Base-by-base conservation (phyloP, 257 asterid species). In the Solanum chiquidenum region DNA sequence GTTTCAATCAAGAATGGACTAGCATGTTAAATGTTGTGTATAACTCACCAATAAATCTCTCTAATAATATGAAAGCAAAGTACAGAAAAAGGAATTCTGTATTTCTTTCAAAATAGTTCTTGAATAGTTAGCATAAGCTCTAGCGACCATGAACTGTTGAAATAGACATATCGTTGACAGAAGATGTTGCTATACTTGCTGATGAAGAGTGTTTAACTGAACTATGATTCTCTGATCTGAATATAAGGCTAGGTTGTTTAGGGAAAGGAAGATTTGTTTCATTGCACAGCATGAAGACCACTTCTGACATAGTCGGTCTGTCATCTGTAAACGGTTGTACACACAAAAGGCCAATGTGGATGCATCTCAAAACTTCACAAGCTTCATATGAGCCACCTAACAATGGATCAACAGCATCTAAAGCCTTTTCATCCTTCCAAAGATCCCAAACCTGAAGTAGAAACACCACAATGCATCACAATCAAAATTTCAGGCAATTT, bases 291-390 rank as follows among this genome's bases (percentile, higher is more conserved):
- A 77, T 86, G 37, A 87, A 71, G 34, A 91, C 35, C 29, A 88
- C 89, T 29, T 84, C 83, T 21, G 91, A 88, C 90, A 88, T 89
- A 14, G 87, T 85, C 29, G 93, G 91, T 20, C 91, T 86, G 88
- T 89, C 93, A 12, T 89, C 83, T 10, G 90, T 80, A 66, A 58
- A 85, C 34, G 88, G 87, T 37, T 91, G 93, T 66, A 89, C 92
- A 37, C 93, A 91, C 89, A 89, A 72, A n/a, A 88, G 88, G 10
- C 90, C 93, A 3, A 88, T 88, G 35, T 91, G 89, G 52, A 89
- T 89, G 33, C 91, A 91, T 68, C 88, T 89, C 62, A 89, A 72
- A 20, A 85, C 89, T 31, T 89, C 85, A 75, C 82, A 40, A 18
- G 46, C 38, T 68, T 83, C 44, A 60, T 72, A 64, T 38, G 79